These are phyloP conservation scores for Entomortierella lignicola DNA, from an alignment of 192 early-diverging fungal species.

Conservation along the genomic window DNA sequence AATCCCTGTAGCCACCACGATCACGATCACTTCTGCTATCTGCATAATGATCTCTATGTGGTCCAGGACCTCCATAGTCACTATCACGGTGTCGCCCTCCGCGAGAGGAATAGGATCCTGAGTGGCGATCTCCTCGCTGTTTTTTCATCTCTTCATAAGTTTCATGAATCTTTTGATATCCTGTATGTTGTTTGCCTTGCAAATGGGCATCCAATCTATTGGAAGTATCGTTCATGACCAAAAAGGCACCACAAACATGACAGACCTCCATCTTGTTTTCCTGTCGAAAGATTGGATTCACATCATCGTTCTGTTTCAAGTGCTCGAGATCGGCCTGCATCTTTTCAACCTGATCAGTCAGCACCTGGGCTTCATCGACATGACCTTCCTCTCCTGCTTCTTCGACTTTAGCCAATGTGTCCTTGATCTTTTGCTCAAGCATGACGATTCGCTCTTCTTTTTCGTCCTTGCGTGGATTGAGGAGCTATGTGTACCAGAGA, in stretches of 20 bases:
- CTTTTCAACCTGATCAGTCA: conserved; percentile 74
- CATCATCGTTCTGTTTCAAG: conserved; percentile 60
- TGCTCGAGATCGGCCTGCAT: conserved; percentile 68
- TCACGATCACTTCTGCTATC: conserved; percentile 56
- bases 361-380: conserved; percentile 75
- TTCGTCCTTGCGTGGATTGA: conserved; percentile 77
- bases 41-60: conserved; percentile 27
- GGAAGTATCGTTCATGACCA: conserved; percentile 87
- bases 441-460: conserved; percentile 84
- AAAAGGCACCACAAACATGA: conserved; percentile 85
- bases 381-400: conserved; percentile 80
- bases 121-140: conserved; percentile 49
- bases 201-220: conserved; percentile 85
- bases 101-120: conserved; percentile 20
- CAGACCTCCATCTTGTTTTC: conserved; percentile 85
- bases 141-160: conserved; percentile 72
- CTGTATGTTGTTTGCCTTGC: conserved; percentile 87
- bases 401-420: conserved; percentile 70
- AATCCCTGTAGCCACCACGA: conserved; percentile 46
- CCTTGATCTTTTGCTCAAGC: conserved; percentile 83
- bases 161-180: conserved; percentile 81
- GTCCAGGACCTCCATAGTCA: conserved; percentile 31
- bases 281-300: conserved; percentile 73
- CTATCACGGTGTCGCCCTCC: conserved; percentile 47
- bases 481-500: conserved; percentile 37